Percentiles rank a stretch among this genome's conserved stretches.
Conservation (phyloP, 2,329 filamentous ascomycete genomes). For the Chaetomiaceae sp. region DNA sequence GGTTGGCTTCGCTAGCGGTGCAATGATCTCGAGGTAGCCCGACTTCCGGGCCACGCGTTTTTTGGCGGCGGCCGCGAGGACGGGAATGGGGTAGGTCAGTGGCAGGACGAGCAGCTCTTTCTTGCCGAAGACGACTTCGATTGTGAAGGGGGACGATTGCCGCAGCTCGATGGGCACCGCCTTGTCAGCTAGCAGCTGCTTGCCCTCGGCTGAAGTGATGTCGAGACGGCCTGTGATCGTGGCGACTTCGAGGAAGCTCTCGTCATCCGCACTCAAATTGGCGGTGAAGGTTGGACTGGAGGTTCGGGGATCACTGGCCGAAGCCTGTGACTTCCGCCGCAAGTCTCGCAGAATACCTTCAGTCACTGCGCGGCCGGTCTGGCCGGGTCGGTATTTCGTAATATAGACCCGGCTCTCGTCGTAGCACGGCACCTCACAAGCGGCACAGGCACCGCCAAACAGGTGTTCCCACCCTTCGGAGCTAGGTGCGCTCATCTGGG, state of each 20-base stretch:
- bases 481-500: constrained; percentile 23
- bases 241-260: constrained; percentile 25
- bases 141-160: constrained; percentile 35
- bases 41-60: constrained; percentile 40
- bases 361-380: constrained; percentile 23
- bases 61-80: constrained; percentile 31
- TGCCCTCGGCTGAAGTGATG: constrained; percentile 32
- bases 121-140: constrained; percentile 37
- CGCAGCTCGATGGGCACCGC: constrained; percentile 31
- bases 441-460: constrained; percentile 25
- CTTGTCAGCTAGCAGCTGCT: constrained; percentile 34
- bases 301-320: not conserved
- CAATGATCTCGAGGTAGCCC: constrained; percentile 40
- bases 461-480: constrained; percentile 21
- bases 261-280: constrained; percentile 25
- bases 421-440: constrained; percentile 28
- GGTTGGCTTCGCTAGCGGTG: constrained; percentile 28
- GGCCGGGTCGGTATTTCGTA: constrained; percentile 33
- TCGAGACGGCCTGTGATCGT: constrained; percentile 36
- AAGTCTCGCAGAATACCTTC: constrained; percentile 20
- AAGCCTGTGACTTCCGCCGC: not conserved
- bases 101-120: constrained; percentile 28
- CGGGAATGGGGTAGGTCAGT: constrained; percentile 36
- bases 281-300: constrained; percentile 24
- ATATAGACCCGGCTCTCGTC: constrained; percentile 31